Evolutionary conservation across 2,329 filamentous ascomycete species (phyloP), one percentile per base, ranked within the genome.

Genomic region (Tetracladium maxilliforme): DNA sequence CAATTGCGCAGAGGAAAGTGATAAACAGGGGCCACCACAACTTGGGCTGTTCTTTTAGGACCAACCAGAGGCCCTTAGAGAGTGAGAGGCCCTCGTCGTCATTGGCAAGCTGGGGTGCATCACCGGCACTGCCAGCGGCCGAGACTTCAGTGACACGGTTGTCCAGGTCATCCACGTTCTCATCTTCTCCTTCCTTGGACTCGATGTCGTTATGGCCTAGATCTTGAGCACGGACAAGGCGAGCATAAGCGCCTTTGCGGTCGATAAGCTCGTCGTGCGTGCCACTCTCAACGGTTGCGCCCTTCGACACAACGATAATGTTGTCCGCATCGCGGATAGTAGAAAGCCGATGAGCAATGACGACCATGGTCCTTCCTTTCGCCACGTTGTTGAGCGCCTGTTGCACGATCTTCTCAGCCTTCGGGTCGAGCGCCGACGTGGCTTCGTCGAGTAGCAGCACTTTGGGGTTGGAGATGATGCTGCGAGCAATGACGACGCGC

Each of bases 231-330:
- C 42, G 44, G 4, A 66, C 59, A 17, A 61, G 42, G 3, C 40
- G 39, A 4, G 50, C 45, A 31, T 59, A 60, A 1, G 41, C 31
- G 3, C 54, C 55, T 16, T 48, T 38, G 14, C 30, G 33, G 5
- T 40, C 40, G 17, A 61, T 34, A 4, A 61, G 37, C 38, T 87
- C 72, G 10, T 77, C 65, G 43, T 93, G 84, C 0, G 73, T 84
- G 10, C 83, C 83, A 23, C 66, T 64, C 52, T 92, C 83, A 10
- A 70, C 68, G 25, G 92, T 76, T 22, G 65, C 61, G n/a, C 83
- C 83, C 31, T 67, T 54, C 6, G 63, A 52, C 37, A 78, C 49
- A 3, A 78, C 70, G 4, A 76, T 49, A 16, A 78, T 76, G 23
- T 68, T 62, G 35, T 78, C 67, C 0, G 72, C 71, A 23, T 64